phyloP scores from a whole-genome alignment of 1,284 basidiomycete species.

The Cryptococcus sp. region DNA sequence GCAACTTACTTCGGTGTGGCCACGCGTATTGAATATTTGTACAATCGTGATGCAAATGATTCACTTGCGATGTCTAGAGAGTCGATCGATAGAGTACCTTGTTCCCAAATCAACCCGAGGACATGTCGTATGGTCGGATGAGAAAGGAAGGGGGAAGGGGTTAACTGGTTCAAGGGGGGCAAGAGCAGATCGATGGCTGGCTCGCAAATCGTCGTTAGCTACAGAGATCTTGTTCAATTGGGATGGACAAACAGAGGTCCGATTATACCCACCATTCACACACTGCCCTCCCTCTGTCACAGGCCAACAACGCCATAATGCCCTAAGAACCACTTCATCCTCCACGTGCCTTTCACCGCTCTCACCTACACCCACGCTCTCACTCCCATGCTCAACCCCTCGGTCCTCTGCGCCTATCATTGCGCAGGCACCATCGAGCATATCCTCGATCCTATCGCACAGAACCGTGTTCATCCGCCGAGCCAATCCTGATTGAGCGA shows the following conservation, averaged over 20 bases:
- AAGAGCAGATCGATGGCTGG: constrained; percentile 18
- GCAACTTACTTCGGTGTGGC: constrained; percentile 12
- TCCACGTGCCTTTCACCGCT: constrained; percentile 1
- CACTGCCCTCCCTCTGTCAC: neutral
- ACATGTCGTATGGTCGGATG: constrained; percentile 26
- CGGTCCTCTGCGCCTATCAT: neutral
- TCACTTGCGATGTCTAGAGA: no score
- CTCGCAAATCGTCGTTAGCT: neutral
- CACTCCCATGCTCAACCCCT: neutral
- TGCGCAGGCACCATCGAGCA: constrained; percentile 14
- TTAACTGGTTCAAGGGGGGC: constrained; percentile 12
- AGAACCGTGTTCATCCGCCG: constrained; percentile 2
- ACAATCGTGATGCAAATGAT: neutral
- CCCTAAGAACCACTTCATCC: constrained; percentile 4
- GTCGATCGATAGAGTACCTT: constrained; percentile 2
- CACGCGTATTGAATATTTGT: neutral
- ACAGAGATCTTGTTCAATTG: neutral
- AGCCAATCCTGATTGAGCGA: constrained; percentile 3
- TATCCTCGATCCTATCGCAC: constrained; percentile 15
- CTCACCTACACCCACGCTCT: no score
- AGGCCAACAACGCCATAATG: constrained; percentile 8
- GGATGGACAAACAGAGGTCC: neutral
- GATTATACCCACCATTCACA: constrained; percentile 6
- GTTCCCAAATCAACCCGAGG: constrained; percentile 19
- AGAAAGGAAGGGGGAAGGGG: constrained; percentile 24